phyloP scores from a whole-genome alignment of 441 rosid species.

The Erodium chrysanthum region DNA sequence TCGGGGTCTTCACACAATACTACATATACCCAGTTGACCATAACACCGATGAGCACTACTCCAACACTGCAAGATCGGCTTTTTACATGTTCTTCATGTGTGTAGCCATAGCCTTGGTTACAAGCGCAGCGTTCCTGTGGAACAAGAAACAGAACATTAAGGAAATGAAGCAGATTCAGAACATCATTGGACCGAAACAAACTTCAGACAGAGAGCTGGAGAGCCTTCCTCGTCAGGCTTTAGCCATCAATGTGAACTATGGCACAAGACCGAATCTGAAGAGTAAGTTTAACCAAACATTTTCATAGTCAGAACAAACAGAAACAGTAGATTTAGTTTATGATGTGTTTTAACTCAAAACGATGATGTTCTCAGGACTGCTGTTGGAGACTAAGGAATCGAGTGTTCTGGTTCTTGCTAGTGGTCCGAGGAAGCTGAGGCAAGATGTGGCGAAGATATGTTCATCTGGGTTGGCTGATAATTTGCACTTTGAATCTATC shows the following conservation, averaged over 20 bases:
- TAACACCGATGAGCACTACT: constrained; percentile 24
- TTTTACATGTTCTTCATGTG: constrained; percentile 38
- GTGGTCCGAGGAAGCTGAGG: constrained; percentile 46
- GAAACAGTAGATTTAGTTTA: neutral
- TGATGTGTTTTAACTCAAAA: neutral
- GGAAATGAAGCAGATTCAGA: constrained; percentile 29
- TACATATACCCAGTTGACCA: constrained; percentile 52
- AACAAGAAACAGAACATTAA: constrained; percentile 36
- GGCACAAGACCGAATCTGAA: constrained; percentile 63
- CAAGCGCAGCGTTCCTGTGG: constrained; percentile 44
- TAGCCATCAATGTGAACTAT: constrained; percentile 40
- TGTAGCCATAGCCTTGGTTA: constrained; percentile 31
- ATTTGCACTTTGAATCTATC: constrained; percentile 24
- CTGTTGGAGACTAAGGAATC: constrained; percentile 35
- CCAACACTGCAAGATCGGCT: constrained; percentile 21
- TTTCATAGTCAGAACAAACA: neutral
- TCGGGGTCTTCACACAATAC: constrained; percentile 47
- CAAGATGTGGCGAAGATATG: constrained; percentile 24
- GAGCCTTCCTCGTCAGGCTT: constrained; percentile 47
- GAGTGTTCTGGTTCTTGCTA: constrained; percentile 53
- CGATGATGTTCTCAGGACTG: constrained; percentile 25
- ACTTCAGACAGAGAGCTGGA: constrained; percentile 35
- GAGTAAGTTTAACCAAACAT: constrained; percentile 23
- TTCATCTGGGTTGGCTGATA: constrained; percentile 18
- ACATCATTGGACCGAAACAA: too few relatives aligned